Evolutionary conservation across 2,329 filamentous ascomycete genomes (phyloP), one percentile per base, ranked within the genome.

Genomic region (Arachnopeziza araneosa): DNA sequence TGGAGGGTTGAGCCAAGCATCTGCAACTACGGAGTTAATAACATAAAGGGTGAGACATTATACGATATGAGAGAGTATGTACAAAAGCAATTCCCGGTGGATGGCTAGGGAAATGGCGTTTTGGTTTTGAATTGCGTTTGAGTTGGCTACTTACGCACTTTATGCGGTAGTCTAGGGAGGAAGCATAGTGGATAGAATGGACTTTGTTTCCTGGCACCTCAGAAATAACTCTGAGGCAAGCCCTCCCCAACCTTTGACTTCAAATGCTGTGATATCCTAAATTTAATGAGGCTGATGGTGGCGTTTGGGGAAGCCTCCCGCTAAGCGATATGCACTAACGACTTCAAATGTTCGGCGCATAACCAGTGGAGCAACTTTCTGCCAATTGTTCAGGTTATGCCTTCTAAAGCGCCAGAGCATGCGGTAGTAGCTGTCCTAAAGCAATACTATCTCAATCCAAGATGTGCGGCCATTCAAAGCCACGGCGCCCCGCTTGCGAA

Each of bases 171-270:
- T 12, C 17, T 44, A 14, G 30, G 53, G 55, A 32, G 50, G 36
- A 58, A 24, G n/a, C 50, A 56, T 23, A 56, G 21, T 48, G 26
- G 22, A 56, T 63, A 66, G 57, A 60, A 71, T 69, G 63, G 58
- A 69, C 50, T 59, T 62, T 65, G 54, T 64, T 36, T 64, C 59
- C 49, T 57, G 61, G 68, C 63, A 61, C 61, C 60, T 66, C 63
- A 64, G 64, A 67, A 67, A 66, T 66, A 63, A 57, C 62, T 66
- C 66, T 65, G 65, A 60, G 62, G 60, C 8, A 60, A 64, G 61
- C 63, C 60, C 52, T 36, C 44, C 55, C 58, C 51, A 55, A 57
- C 30, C 55, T 26, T 61, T 36, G 6, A 21, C 30, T 50, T 30
- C 24, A 22, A 24, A n/a, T 26, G 10, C 19, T 52, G 60, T 53